These are phyloP conservation scores for Trametes elegans DNA, from an alignment of 768 basidiomycete genomes.

Conservation along the genomic window DNA sequence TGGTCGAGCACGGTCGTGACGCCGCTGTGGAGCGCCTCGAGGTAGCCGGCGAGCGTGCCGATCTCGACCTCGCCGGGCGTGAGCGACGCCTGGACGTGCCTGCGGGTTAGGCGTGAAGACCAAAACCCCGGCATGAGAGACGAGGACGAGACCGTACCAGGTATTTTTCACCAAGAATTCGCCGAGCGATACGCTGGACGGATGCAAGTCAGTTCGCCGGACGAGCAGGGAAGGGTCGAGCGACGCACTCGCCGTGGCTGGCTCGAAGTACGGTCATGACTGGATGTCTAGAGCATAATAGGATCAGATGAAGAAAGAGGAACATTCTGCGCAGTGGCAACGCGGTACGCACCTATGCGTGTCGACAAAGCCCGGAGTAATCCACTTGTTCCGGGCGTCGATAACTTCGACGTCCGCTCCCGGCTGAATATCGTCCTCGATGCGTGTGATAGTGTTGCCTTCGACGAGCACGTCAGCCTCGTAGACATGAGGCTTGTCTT, in stretches of 20 bases:
- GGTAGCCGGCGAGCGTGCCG: constrained; percentile 31
- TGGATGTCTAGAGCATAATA: constrained; percentile 25
- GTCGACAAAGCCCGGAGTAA: constrained; percentile 33
- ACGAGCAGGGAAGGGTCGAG: neutral
- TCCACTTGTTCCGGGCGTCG: constrained; percentile 29
- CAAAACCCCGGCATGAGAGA: too few species aligned
- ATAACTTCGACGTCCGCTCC: constrained; percentile 25
- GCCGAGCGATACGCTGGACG: constrained; percentile 26
- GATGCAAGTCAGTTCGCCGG: too few species aligned
- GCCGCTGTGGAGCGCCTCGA: constrained; percentile 31
- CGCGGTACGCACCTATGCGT: constrained; percentile 36
- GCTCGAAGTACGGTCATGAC: constrained; percentile 30
- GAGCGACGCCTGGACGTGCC: constrained; percentile 22
- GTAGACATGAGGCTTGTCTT: constrained; percentile 19
- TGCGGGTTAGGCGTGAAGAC: constrained; percentile 5
- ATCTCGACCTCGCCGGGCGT: constrained; percentile 30
- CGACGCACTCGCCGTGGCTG: constrained; percentile 28
- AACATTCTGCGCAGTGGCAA: too few species aligned
- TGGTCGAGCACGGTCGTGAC: constrained; percentile 35
- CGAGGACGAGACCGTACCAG: constrained; percentile 15
- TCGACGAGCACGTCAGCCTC: constrained; percentile 30
- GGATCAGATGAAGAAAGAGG: neutral
- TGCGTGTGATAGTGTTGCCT: constrained; percentile 25
- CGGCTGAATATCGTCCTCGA: constrained; percentile 22
- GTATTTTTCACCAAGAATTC: constrained; percentile 30